Conservation (phyloP, 163 green algal genomes). For the Scenedesmus sp. region DNA sequence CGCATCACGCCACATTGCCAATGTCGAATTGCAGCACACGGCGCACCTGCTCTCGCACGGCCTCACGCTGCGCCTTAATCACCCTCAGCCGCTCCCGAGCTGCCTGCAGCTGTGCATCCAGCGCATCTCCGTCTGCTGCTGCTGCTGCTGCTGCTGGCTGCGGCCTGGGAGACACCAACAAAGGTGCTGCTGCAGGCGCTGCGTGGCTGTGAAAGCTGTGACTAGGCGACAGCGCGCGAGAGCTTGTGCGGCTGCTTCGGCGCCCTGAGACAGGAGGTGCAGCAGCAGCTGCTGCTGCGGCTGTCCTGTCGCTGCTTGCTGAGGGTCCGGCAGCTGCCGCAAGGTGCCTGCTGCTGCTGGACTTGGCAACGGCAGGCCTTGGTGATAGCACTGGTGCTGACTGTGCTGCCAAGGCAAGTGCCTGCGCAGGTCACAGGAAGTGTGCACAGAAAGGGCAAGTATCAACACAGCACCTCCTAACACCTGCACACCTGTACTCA, state of each 20-base stretch:
- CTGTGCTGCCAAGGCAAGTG: background rate
- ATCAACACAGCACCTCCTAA: background rate
- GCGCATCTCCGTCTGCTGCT: background rate
- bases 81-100: constrained; percentile 1
- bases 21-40: background rate
- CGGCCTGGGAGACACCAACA: background rate
- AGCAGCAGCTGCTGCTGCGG: background rate
- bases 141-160: background rate
- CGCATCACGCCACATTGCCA: no score
- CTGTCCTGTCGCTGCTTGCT: background rate
- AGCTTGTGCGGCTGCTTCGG: background rate
- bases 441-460: background rate
- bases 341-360: constrained; percentile 19
- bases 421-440: background rate
- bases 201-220: background rate
- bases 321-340: background rate
- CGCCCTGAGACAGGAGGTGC: background rate
- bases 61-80: background rate
- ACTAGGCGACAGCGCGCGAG: background rate
- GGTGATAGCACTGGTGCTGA: background rate
- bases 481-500: no score
- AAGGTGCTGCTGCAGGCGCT: background rate
- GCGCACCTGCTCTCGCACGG: background rate
- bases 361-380: background rate
- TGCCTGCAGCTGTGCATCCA: constrained; percentile 2